Percentiles rank a stretch among this genome's conserved stretches.
phyloP scores from a whole-genome alignment of 345 rosid species.

The Hirschfeldia incana region DNA sequence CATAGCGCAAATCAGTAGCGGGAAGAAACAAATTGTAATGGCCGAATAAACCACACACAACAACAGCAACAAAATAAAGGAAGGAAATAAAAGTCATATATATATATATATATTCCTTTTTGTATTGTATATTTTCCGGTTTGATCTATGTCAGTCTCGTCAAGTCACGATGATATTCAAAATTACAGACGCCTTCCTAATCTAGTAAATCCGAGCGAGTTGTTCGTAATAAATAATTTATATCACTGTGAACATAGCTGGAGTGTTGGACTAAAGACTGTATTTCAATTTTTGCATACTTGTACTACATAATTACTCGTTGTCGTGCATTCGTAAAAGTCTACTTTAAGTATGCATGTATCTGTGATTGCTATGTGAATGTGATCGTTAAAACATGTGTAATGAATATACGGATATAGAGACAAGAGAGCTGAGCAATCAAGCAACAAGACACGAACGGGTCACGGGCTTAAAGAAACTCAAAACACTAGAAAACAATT shows the following conservation, averaged over 20 bases:
- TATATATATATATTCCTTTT: neutral
- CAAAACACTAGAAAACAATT: constrained; percentile 3
- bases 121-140: neutral
- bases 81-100: neutral
- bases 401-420: neutral
- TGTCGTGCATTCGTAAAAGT: constrained; percentile 8
- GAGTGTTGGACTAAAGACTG: neutral
- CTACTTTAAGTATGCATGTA: constrained; percentile 20
- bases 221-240: neutral
- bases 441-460: constrained; percentile 29
- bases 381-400: constrained; percentile 2
- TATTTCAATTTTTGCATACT: constrained; percentile 4
- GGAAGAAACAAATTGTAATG: neutral
- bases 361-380: neutral
- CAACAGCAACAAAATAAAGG: neutral
- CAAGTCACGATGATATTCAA: constrained; percentile 5
- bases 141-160: constrained; percentile 13
- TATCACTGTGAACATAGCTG: neutral
- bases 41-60: constrained; percentile 7
- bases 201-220: neutral
- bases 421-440: constrained; percentile 14
- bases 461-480: constrained; percentile 30
- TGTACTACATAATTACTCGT: neutral
- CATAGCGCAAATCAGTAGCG: constrained; percentile 1
- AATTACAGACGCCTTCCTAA: neutral